These are phyloP conservation scores for Colletotrichum sp. DNA, from an alignment of 2,329 filamentous ascomycete species.

Conservation along the genomic window DNA sequence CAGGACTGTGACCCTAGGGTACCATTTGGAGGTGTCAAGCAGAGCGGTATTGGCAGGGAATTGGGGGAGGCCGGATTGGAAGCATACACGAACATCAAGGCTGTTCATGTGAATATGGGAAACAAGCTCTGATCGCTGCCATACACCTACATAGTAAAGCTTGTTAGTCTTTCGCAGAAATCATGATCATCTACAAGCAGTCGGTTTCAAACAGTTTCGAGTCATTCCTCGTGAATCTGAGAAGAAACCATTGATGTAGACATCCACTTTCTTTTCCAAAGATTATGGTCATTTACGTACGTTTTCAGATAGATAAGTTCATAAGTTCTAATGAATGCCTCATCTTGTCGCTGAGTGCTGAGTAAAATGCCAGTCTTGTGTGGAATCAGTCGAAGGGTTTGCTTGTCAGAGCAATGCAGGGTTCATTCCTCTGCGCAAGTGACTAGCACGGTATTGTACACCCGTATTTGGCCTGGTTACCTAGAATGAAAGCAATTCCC, in stretches of 20 bases:
- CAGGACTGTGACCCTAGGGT: conserved; percentile 48
- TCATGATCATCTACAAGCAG: background rate
- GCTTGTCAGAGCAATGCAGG: background rate
- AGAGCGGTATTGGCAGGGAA: conserved; percentile 23
- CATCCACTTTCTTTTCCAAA: background rate
- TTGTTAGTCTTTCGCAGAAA: background rate
- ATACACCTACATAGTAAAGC: background rate
- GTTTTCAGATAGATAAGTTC: background rate
- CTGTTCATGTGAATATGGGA: background rate
- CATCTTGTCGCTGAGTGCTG: background rate
- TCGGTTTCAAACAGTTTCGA: background rate
- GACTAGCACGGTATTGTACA: background rate
- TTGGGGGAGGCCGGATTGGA: background rate
- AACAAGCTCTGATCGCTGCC: background rate
- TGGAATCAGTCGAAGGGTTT: background rate
- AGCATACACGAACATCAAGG: background rate
- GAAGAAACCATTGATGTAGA: background rate
- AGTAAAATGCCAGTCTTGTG: background rate
- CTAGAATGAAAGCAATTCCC: background rate
- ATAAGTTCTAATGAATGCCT: background rate
- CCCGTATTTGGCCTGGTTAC: background rate
- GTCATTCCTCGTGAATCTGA: background rate
- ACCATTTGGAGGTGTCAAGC: conserved; percentile 52
- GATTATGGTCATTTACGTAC: background rate
- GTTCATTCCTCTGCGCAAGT: background rate